phyloP scores from a whole-genome alignment of 805 yeast genomes.

The Starmera pachycereana region DNA sequence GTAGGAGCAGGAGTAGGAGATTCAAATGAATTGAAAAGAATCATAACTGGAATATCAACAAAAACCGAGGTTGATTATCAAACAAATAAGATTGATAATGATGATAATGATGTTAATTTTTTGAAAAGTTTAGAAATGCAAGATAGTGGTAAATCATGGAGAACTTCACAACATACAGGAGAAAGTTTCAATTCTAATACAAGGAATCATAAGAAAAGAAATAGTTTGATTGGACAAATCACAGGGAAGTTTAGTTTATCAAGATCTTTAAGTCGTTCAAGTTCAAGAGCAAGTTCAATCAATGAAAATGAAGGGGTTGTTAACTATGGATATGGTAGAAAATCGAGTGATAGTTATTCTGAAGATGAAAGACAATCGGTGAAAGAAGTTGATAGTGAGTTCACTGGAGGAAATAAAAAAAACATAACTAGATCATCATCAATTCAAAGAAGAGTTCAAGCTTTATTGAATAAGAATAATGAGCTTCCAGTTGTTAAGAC shows the following conservation, averaged over 20 bases:
- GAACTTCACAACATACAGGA: slow-evolving; percentile 20
- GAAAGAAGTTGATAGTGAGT: slow-evolving; percentile 9
- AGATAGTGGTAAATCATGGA: slow-evolving; percentile 24
- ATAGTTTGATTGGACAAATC: slow-evolving; percentile 14
- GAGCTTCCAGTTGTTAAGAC: slow-evolving; percentile 43
- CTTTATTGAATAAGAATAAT: slow-evolving; percentile 23
- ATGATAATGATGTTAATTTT: slow-evolving; percentile 19
- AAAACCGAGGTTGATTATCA: slow-evolving; percentile 1
- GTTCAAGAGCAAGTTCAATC: slow-evolving; percentile 19
- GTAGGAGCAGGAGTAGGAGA: not conserved
- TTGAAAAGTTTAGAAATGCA: slow-evolving; percentile 26
- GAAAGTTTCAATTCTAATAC: slow-evolving; percentile 21
- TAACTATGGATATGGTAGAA: no score
- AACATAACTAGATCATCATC: slow-evolving; percentile 13
- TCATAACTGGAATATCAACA: slow-evolving; percentile 18
- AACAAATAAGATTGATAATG: no score
- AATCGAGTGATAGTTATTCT: slow-evolving; percentile 1
- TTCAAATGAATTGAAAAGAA: slow-evolving; percentile 13
- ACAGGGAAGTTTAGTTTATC: slow-evolving; percentile 17
- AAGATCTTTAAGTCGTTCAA: slow-evolving; percentile 14
- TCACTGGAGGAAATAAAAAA: slow-evolving; percentile 1
- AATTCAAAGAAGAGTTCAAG: slow-evolving; percentile 19
- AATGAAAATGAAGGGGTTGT: slow-evolving; percentile 8
- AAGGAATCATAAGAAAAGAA: slow-evolving; percentile 12
- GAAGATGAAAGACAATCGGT: slow-evolving; percentile 15